Percentiles rank a stretch among this genome's conserved stretches.
Evolutionary conservation across 306 rosid species (phyloP).

Genomic region (Malus domestica): DNA sequence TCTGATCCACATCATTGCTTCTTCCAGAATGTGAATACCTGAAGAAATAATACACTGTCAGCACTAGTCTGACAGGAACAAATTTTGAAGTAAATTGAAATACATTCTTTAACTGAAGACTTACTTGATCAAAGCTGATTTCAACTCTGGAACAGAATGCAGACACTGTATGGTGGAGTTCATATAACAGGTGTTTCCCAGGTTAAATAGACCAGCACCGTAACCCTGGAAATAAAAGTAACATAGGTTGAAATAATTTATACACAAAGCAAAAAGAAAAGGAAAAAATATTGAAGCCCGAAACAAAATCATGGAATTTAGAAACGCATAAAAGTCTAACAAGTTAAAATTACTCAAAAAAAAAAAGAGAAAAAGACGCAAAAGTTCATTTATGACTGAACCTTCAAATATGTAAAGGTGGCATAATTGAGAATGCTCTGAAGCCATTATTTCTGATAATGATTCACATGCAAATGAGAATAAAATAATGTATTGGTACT

Average conservation of each 20-base stretch:
- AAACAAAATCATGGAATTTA: not conserved
- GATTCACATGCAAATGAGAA: not conserved
- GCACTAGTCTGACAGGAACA: conserved; percentile 1
- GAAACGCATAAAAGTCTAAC: not conserved
- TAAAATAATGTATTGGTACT: not conserved
- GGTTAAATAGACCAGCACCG: conserved; percentile 82
- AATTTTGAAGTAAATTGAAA: conserved; percentile 2
- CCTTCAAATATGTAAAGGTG: not conserved
- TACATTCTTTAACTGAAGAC: conserved; percentile 21
- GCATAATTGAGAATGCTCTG: not conserved
- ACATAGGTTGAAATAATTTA: not conserved
- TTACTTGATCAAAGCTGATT: conserved; percentile 81
- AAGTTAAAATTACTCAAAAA: not conserved
- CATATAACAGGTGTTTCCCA: conserved; percentile 99
- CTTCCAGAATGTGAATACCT: conserved; percentile 77
- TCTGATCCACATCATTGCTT: conserved; percentile 80
- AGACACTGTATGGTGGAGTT: conserved; percentile 96
- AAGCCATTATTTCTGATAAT: not conserved
- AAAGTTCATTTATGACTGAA: not conserved
- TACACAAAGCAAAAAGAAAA: not conserved
- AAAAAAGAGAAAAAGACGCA: not conserved
- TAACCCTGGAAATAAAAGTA: conserved; percentile 57
- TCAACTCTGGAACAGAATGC: conserved; percentile 97
- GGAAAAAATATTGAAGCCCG: not conserved
- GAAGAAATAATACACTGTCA: conserved; percentile 2